Conservation (phyloP, 2,329 filamentous ascomycete species). For the Neospermospora avenae region DNA sequence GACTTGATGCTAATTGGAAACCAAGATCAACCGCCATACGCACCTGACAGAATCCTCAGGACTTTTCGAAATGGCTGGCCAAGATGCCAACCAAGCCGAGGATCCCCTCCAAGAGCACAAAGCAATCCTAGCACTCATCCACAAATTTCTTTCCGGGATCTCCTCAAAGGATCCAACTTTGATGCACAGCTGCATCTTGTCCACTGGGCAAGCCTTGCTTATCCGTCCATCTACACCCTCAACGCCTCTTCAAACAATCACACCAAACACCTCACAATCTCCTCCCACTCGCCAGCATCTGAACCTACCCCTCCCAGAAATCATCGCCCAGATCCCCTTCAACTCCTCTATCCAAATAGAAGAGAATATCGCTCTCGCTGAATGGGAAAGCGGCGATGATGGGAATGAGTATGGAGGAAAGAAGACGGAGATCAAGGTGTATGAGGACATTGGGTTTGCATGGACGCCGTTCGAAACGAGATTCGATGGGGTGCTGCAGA, state of each 20-base stretch:
- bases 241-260: not conserved
- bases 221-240: not conserved
- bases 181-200: not conserved
- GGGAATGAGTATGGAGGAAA: not conserved
- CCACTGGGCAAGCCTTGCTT: not conserved
- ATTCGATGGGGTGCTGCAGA: not conserved
- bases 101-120: not conserved
- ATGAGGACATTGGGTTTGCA: constrained; percentile 1
- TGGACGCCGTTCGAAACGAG: constrained; percentile 4
- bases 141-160: not conserved
- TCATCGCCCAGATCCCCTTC: not conserved
- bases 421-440: not conserved
- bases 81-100: not conserved
- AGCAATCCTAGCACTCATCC: not conserved
- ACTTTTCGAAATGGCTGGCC: not conserved
- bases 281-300: not conserved
- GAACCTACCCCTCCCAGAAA: not conserved
- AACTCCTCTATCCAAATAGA: not conserved
- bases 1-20: too few species aligned
- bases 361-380: not conserved
- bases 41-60: not conserved
- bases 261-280: not conserved
- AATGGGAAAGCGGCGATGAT: not conserved
- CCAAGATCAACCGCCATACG: not conserved
- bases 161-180: not conserved